These are phyloP conservation scores for Penicillium sp. DNA, from an alignment of 2,329 filamentous ascomycete genomes.

Conservation along the genomic window DNA sequence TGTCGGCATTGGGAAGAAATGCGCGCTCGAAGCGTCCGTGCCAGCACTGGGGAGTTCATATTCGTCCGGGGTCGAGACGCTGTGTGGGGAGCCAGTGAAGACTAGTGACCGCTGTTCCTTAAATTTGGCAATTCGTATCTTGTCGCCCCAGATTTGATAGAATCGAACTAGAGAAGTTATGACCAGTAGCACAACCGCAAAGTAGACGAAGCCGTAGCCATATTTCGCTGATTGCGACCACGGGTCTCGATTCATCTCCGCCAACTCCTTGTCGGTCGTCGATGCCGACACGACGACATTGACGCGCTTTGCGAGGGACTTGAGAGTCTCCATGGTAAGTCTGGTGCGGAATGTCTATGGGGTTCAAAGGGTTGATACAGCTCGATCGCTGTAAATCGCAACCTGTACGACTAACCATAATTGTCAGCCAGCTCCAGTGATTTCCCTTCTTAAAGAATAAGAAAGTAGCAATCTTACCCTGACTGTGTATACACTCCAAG, in stretches of 20 bases:
- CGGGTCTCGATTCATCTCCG: conserved; percentile 68
- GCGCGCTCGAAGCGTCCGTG: conserved; percentile 65
- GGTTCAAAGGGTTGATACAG: background rate
- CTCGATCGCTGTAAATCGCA: background rate
- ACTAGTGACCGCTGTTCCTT: conserved; percentile 76
- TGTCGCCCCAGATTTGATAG: conserved; percentile 92
- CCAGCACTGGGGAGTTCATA: conserved; percentile 64
- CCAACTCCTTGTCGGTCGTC: conserved; percentile 59
- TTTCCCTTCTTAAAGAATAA: background rate
- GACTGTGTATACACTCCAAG: background rate
- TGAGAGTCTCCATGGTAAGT: conserved; percentile 25
- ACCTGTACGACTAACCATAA: background rate
- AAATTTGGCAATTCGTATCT: conserved; percentile 84
- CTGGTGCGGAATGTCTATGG: background rate
- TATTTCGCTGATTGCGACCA: conserved; percentile 85
- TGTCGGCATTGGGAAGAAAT: conserved; percentile 73
- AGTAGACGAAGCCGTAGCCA: conserved; percentile 84
- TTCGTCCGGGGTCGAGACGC: conserved; percentile 59
- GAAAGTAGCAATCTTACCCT: background rate
- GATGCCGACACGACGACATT: conserved; percentile 60
- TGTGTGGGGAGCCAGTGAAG: conserved; percentile 57
- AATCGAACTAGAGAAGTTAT: conserved; percentile 70
- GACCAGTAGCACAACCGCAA: conserved; percentile 72
- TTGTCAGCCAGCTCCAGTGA: background rate
- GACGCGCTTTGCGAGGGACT: conserved; percentile 53